These are phyloP conservation scores for Penicillium simplicissimum DNA, from an alignment of 495 filamentous ascomycete species.

Conservation along the genomic window DNA sequence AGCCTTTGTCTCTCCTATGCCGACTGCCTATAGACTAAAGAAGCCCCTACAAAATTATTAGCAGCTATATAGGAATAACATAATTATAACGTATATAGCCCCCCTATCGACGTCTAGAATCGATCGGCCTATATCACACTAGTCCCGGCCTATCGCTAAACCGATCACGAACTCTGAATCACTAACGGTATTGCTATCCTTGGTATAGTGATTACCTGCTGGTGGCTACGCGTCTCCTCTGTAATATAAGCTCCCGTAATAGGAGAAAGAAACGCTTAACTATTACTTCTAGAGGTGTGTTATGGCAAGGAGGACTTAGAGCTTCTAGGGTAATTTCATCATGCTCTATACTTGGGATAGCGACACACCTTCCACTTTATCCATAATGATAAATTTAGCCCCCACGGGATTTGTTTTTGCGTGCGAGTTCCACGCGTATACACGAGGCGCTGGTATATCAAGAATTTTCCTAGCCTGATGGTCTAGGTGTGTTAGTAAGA, in stretches of 20 bases:
- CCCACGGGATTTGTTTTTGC: slow-evolving; percentile 23
- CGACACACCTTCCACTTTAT: slow-evolving; percentile 37
- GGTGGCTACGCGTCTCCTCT: neutral
- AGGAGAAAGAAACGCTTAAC: slow-evolving; percentile 16
- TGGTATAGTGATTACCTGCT: neutral
- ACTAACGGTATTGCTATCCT: neutral
- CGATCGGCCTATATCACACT: neutral
- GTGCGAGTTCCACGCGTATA: neutral
- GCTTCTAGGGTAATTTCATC: slow-evolving; percentile 26
- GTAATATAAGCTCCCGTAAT: slow-evolving; percentile 5
- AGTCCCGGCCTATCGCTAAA: neutral
- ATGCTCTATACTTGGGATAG: slow-evolving; percentile 33
- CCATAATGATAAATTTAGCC: slow-evolving; percentile 45
- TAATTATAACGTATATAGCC: neutral
- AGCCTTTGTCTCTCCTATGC: neutral
- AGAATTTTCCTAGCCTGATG: neutral
- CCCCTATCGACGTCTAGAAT: neutral
- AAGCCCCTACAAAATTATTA: neutral
- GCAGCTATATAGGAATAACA: neutral
- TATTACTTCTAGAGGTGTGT: slow-evolving; percentile 31
- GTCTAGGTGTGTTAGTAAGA: neutral
- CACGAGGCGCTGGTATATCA: neutral
- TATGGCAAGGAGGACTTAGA: slow-evolving; percentile 33
- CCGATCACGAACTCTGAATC: neutral
- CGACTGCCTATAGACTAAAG: neutral